A percentile compares a stretch with the other conserved stretches of the same genome.
Evolutionary conservation across 176 grass and related monocot species (phyloP).

Genomic region (Rhynchospora pubera): DNA sequence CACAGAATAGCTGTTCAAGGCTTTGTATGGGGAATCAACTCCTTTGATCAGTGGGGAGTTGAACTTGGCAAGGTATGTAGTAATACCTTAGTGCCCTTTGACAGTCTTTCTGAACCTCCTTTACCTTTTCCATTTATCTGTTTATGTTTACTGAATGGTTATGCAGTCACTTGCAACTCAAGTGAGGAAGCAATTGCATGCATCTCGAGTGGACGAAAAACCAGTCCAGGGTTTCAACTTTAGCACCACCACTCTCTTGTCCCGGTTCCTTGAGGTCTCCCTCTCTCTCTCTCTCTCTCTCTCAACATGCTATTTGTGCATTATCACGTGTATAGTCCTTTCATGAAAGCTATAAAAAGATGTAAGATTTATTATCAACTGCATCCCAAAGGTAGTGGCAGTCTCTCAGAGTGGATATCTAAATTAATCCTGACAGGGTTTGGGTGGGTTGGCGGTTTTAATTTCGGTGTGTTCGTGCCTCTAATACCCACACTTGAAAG

Average conservation of each 20-base stretch:
- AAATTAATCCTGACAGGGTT: too few species aligned
- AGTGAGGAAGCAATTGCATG: conserved; percentile 71
- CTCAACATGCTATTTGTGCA: not conserved
- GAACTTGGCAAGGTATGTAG: conserved; percentile 84
- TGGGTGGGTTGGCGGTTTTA: too few species aligned
- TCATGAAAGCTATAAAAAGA: too few species aligned
- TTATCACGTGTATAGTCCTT: too few species aligned
- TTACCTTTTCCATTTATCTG: not conserved
- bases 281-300: not conserved
- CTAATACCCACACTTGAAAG: not conserved
- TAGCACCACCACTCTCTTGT: conserved; percentile 47
- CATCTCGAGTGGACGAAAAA: conserved; percentile 42
- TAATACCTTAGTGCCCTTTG: not conserved
- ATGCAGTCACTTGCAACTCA: conserved; percentile 76
- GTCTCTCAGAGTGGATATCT: too few species aligned
- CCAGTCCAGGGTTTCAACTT: conserved; percentile 52
- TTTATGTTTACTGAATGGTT: conserved; percentile 11
- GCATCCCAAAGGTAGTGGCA: too few species aligned
- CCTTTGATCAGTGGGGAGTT: conserved; percentile 97
- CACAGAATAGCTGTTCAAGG: conserved; percentile 85
- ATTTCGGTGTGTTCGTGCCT: too few species aligned
- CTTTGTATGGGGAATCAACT: conserved; percentile 97
- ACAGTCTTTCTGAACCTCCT: not conserved
- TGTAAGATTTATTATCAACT: too few species aligned
- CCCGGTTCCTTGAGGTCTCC: conserved; percentile 41